Percentiles rank a stretch among this genome's conserved stretches.
These are phyloP conservation scores for Penicillium sp. DNA, from an alignment of 2,329 filamentous ascomycete species.

Conservation along the genomic window DNA sequence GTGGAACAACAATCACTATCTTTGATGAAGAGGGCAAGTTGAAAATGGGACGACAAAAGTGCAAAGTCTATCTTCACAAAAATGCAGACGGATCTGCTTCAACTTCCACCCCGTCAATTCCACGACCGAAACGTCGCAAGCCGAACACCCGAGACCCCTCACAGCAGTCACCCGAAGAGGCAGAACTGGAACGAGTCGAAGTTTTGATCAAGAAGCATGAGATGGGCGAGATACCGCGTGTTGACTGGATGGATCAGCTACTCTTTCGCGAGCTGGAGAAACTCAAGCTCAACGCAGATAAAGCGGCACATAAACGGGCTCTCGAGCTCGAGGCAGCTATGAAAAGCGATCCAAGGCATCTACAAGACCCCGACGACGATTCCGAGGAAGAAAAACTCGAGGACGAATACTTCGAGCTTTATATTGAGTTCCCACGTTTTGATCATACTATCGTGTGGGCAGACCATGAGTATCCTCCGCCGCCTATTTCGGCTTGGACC, in stretches of 20 bases:
- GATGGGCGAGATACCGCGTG: conserved; percentile 90
- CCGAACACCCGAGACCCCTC: conserved; percentile 50
- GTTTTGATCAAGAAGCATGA: conserved; percentile 95
- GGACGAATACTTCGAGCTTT: conserved; percentile 74
- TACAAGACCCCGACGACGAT: conserved; percentile 41
- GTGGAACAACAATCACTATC: conserved; percentile 86
- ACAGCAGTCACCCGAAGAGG: conserved; percentile 66
- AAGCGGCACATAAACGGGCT: conserved; percentile 61
- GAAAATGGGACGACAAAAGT: conserved; percentile 90
- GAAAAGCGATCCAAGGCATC: conserved; percentile 24
- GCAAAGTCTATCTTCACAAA: conserved; percentile 77
- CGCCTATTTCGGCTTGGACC: conserved; percentile 75
- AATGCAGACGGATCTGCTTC: conserved; percentile 82
- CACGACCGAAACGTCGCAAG: conserved; percentile 56
- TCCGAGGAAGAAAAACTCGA: conserved; percentile 46
- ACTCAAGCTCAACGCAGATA: conserved; percentile 65
- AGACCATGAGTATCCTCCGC: conserved; percentile 86
- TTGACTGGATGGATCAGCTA: conserved; percentile 94
- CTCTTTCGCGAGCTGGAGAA: conserved; percentile 91
- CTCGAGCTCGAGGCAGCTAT: conserved; percentile 35
- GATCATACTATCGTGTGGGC: conserved; percentile 95
- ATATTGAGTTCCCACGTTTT: conserved; percentile 89
- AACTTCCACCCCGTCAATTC: conserved; percentile 73
- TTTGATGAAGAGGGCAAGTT: conserved; percentile 92
- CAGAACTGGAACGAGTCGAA: conserved; percentile 87